phyloP scores from a whole-genome alignment of 2,329 filamentous ascomycete genomes.

The Colletotrichum sp. region DNA sequence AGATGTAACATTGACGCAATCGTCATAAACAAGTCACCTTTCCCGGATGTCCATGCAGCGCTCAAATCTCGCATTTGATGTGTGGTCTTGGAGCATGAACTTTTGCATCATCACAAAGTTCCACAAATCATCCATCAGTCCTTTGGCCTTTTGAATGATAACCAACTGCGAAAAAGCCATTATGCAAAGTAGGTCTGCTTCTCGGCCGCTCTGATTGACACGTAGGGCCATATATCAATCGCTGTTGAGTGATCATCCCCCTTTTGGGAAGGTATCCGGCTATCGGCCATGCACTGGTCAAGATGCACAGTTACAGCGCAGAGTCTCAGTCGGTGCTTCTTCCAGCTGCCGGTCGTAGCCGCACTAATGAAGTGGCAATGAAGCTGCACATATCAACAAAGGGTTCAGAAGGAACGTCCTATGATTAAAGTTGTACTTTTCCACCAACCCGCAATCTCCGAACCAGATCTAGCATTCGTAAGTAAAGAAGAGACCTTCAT shows the following conservation, averaged over 20 bases:
- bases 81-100: not conserved
- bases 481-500: not conserved
- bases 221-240: not conserved
- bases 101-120: not conserved
- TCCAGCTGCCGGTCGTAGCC: not conserved
- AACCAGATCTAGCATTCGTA: not conserved
- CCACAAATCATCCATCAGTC: not conserved
- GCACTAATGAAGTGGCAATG: not conserved
- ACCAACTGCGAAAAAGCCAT: not conserved
- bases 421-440: not conserved
- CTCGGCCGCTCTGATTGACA: not conserved
- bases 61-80: not conserved
- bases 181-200: not conserved
- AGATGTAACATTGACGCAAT: not conserved
- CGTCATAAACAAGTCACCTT: rapidly evolving
- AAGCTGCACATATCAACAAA: not conserved
- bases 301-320: not conserved
- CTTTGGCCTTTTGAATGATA: not conserved
- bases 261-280: not conserved
- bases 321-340: not conserved
- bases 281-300: not conserved
- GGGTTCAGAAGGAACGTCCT: not conserved
- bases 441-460: not conserved
- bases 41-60: not conserved
- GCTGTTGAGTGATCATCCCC: not conserved